Evolutionary conservation across 2,329 filamentous ascomycete genomes (phyloP), one percentile per base, ranked within the genome.

Genomic region (Epichloe baconii): DNA sequence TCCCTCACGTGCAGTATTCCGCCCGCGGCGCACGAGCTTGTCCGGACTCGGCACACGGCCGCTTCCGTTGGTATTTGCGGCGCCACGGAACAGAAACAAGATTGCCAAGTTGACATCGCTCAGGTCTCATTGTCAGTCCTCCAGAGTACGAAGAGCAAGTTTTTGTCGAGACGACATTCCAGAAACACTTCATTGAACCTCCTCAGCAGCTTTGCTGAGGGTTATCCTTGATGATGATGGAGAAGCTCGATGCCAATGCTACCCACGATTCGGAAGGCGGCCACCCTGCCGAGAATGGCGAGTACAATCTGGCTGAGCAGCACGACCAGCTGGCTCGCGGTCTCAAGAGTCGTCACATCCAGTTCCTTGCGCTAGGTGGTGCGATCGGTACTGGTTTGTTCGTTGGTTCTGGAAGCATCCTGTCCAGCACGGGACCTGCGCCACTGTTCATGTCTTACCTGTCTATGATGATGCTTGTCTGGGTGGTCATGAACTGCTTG

Each of bases 381-480:
- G 78, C 76, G 21, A 82, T 83, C 55, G 80, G 80, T 51, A 83
- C 80, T 3, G 80, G 80, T 57, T 71, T 83, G 19, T 83, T 83
- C 62, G 73, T 84, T 54, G 78, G 79, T 51, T 79, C 77, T 38
- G 80, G 80, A 23, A 66, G 66, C 52, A 78, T 80, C 49, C 67
- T 83, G 49, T 68, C 73, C 36, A 66, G 68, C 10, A 74, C 75
- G 31, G 81, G 81, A 2, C 81, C 81, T 3, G 83, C 82, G 5
- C 82, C 84, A 0, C 68, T 88, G 15, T 76, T 88, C 62, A 81
- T 89, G 64, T 81, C 78, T 23, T 89, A 87, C 63, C 58, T 77
- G 6, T 70, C 68, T 56, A 77, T 78, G 74, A 77, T 76, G 69
- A 26, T 67, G 3, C 60, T 78, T 10, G 75, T 79, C 26, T 79